phyloP scores from a whole-genome alignment of 148 eudicot species.

The Vaccinium vitisidaea region DNA sequence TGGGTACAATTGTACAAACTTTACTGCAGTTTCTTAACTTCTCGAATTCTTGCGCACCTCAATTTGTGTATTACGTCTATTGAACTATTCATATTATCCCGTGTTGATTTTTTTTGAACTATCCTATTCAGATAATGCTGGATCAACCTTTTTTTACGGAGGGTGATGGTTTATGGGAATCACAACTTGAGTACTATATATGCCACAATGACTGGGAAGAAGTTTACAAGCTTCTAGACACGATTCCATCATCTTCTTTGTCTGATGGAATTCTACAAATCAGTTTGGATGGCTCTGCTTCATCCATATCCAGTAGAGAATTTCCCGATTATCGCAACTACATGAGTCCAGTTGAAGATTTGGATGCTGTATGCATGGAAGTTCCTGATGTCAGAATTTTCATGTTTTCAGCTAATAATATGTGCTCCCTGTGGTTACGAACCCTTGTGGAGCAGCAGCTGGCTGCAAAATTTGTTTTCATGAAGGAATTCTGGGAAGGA shows the following conservation, averaged over 20 bases:
- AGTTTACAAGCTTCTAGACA: constrained; percentile 63
- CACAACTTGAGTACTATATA: constrained; percentile 84
- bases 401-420: constrained; percentile 42
- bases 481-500: constrained; percentile 78
- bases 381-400: constrained; percentile 63
- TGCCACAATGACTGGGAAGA: constrained; percentile 86
- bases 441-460: constrained; percentile 72
- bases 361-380: constrained; percentile 69
- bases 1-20: not conserved
- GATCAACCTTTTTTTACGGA: constrained; percentile 79
- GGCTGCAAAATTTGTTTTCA: constrained; percentile 65
- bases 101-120: not conserved
- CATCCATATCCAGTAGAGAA: constrained; percentile 45
- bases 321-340: constrained; percentile 47
- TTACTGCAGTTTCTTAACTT: constrained; percentile 5
- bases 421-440: constrained; percentile 79
- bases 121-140: constrained; percentile 49
- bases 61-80: constrained; percentile 6
- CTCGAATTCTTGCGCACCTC: not conserved
- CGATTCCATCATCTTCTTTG: constrained; percentile 60
- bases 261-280: constrained; percentile 60
- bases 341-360: constrained; percentile 55
- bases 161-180: constrained; percentile 85
- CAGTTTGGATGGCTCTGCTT: constrained; percentile 61
- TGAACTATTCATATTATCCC: not conserved